Evolutionary conservation across 768 basidiomycete species (phyloP).

Genomic region (Mycena leptocephala): DNA sequence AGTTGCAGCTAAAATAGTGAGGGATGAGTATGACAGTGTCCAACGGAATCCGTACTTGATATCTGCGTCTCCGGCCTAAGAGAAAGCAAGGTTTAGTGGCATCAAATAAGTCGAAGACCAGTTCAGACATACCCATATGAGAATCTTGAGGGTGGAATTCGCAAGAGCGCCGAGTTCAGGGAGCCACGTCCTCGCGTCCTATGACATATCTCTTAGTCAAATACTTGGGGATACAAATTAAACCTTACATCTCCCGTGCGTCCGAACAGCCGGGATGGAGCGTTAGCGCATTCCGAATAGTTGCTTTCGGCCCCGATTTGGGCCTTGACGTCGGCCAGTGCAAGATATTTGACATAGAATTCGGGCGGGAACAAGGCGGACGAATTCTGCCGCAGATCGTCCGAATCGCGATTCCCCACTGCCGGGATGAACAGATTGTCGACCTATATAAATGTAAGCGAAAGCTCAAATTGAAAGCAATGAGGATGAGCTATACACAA

Average conservation of each 20-base stretch:
- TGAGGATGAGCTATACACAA: too few relatives aligned
- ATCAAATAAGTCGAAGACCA: not conserved
- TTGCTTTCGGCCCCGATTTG: conserved; percentile 68
- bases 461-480: too few relatives aligned
- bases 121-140: conserved; percentile 60
- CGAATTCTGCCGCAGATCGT: conserved; percentile 74
- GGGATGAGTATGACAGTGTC: not conserved
- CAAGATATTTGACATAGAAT: conserved; percentile 67
- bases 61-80: conserved; percentile 64
- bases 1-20: conserved; percentile 57
- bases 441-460: conserved; percentile 51
- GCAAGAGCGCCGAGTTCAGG: conserved; percentile 66
- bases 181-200: conserved; percentile 72
- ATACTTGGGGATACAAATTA: not conserved
- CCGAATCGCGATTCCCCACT: conserved; percentile 65
- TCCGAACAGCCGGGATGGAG: conserved; percentile 59
- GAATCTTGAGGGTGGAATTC: conserved; percentile 58
- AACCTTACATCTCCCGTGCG: conserved; percentile 69
- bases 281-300: conserved; percentile 67
- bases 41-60: conserved; percentile 58
- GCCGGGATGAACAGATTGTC: conserved; percentile 67
- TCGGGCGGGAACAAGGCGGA: conserved; percentile 71
- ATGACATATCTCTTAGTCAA: not conserved
- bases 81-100: not conserved
- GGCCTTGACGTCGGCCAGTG: conserved; percentile 49